These are phyloP conservation scores for Phytopythium helicoides DNA, from an alignment of 352 stramenopile genomes.

Conservation along the genomic window DNA sequence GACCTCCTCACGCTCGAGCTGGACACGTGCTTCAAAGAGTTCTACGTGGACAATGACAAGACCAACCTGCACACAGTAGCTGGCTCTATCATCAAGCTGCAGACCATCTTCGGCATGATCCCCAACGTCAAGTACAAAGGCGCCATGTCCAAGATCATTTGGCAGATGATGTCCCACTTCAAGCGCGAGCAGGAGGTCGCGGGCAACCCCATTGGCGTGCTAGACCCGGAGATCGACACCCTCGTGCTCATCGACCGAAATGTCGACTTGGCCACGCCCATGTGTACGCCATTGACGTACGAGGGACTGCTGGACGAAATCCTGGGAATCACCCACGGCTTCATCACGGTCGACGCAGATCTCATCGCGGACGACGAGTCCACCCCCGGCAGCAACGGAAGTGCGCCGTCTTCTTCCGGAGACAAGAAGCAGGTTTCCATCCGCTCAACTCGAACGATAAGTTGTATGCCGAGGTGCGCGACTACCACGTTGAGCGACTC, in stretches of 20 bases:
- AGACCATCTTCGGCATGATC: slow-evolving; percentile 92
- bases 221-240: slow-evolving; percentile 91
- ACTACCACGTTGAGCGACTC: slow-evolving; percentile 96
- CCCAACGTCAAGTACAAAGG: slow-evolving; percentile 95
- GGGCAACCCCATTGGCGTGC: slow-evolving; percentile 67
- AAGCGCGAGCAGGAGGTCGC: slow-evolving; percentile 90
- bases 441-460: slow-evolving; percentile 95
- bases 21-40: slow-evolving; percentile 79
- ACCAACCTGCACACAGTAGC: slow-evolving; percentile 86
- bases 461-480: slow-evolving; percentile 94
- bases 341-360: slow-evolving; percentile 76
- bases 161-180: slow-evolving; percentile 91
- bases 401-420: not conserved
- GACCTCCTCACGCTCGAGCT: slow-evolving; percentile 95
- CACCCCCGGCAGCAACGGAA: slow-evolving; percentile 17
- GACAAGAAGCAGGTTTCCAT: slow-evolving; percentile 77
- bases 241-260: slow-evolving; percentile 94
- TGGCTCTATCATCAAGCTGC: slow-evolving; percentile 90
- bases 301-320: slow-evolving; percentile 97
- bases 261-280: slow-evolving; percentile 94
- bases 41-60: slow-evolving; percentile 89
- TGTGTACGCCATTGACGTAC: slow-evolving; percentile 96
- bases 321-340: slow-evolving; percentile 93
- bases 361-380: slow-evolving; percentile 74
- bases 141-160: slow-evolving; percentile 87